Percentiles rank a stretch among this genome's conserved stretches.
phyloP scores from a whole-genome alignment of 768 basidiomycete species.

The Calocybe gangraenosa region DNA sequence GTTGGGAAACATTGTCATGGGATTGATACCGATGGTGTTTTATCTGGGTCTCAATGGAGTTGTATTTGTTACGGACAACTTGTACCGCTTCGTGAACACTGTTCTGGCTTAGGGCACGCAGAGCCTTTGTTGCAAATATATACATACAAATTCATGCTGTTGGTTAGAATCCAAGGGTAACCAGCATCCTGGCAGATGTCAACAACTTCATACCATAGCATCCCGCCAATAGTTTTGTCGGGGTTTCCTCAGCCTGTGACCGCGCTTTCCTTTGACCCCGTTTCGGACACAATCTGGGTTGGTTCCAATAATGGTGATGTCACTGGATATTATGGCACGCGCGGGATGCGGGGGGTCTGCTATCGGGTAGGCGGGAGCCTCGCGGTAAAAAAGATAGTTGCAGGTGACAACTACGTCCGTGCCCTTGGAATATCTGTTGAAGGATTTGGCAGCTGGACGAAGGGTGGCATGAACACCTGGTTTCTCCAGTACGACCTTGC shows the following conservation, averaged over 20 bases:
- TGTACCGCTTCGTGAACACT: not conserved
- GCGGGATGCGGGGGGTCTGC: slow-evolving; percentile 63
- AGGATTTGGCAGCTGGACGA: slow-evolving; percentile 76
- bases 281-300: slow-evolving; percentile 86
- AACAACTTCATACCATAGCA: slow-evolving; percentile 28
- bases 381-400: slow-evolving; percentile 68
- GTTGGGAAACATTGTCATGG: slow-evolving; percentile 55
- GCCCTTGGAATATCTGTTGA: slow-evolving; percentile 56
- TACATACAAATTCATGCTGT: no score
- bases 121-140: not conserved
- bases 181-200: slow-evolving; percentile 15
- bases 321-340: slow-evolving; percentile 59
- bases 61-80: slow-evolving; percentile 7
- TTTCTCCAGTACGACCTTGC: slow-evolving; percentile 49
- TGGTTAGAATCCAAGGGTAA: no score
- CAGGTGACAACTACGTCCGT: slow-evolving; percentile 77
- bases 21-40: slow-evolving; percentile 47
- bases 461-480: slow-evolving; percentile 86
- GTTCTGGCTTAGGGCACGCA: not conserved
- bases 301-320: slow-evolving; percentile 73
- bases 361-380: slow-evolving; percentile 69
- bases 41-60: slow-evolving; percentile 23
- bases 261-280: slow-evolving; percentile 84
- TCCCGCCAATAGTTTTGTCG: slow-evolving; percentile 28
- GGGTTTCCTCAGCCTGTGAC: slow-evolving; percentile 53